Evolutionary conservation across 169 alveolate species (phyloP).

Genomic region (Theileria equi): DNA sequence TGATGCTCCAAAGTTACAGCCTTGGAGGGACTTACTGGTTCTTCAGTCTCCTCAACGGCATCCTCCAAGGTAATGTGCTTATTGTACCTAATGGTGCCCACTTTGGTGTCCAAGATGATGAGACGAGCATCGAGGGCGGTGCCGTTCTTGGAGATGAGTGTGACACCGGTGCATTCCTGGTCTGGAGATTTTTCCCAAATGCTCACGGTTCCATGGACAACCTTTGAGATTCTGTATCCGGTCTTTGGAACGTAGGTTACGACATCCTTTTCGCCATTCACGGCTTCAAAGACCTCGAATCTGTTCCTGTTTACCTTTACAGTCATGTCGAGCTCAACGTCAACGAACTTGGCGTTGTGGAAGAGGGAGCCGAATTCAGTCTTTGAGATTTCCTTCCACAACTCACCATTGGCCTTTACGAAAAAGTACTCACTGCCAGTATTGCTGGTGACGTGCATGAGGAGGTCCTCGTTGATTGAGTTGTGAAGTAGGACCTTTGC

Average conservation of each 20-base stretch:
- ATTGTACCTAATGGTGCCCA: too few species aligned
- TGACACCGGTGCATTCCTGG: background rate
- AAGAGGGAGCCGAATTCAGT: background rate
- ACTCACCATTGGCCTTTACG: conserved; percentile 6
- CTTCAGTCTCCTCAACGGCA: too few species aligned
- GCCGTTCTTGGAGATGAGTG: background rate
- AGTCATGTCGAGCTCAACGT: background rate
- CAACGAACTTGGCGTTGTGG: background rate
- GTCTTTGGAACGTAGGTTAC: background rate
- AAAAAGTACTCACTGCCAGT: background rate
- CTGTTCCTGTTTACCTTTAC: background rate
- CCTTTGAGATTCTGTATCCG: background rate
- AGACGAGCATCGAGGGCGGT: too few species aligned
- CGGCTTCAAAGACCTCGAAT: background rate
- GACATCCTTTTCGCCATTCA: conserved; percentile 3
- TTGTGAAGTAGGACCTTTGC: background rate
- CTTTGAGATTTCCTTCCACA: background rate
- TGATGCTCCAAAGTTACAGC: too few species aligned
- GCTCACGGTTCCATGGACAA: background rate
- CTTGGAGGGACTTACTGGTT: too few species aligned
- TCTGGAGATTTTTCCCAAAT: background rate
- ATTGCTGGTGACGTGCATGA: background rate
- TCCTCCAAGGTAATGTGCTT: too few species aligned
- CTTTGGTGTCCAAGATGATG: too few species aligned
- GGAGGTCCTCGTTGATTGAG: too few species aligned